Percentiles rank a stretch among this genome's conserved stretches.
phyloP scores from a whole-genome alignment of 306 rosid genomes.

The Ormosia emarginata region DNA sequence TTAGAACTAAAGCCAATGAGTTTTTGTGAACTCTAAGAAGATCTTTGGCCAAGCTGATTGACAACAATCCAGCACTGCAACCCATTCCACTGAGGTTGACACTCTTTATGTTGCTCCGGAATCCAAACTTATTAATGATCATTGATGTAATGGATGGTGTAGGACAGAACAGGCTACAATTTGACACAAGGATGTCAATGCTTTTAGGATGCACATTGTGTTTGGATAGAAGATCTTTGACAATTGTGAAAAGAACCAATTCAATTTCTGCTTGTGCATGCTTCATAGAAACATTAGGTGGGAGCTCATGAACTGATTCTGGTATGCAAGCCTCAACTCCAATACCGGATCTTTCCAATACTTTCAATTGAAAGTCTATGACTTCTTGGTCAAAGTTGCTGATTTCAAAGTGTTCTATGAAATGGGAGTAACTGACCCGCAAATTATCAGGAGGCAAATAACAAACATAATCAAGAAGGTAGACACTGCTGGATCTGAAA shows the following conservation, averaged over 20 bases:
- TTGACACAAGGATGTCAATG: conserved; percentile 72
- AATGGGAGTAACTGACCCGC: conserved; percentile 30
- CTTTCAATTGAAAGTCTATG: conserved; percentile 41
- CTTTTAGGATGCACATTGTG: conserved; percentile 50
- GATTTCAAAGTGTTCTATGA: conserved; percentile 36
- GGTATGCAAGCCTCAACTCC: conserved; percentile 63
- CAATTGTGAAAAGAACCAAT: conserved; percentile 50
- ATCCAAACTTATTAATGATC: conserved; percentile 59
- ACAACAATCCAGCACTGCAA: conserved; percentile 69
- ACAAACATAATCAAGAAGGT: conserved; percentile 62
- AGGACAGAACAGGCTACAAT: conserved; percentile 73
- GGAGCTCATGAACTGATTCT: conserved; percentile 45
- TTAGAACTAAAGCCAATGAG: conserved; percentile 58
- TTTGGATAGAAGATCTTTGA: conserved; percentile 47
- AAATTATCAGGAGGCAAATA: conserved; percentile 52
- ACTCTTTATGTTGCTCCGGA: conserved; percentile 60
- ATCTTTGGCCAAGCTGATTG: conserved; percentile 59
- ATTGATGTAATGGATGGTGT: conserved; percentile 69
- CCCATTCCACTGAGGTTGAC: conserved; percentile 71
- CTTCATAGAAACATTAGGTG: conserved; percentile 23
- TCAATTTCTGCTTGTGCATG: conserved; percentile 36
- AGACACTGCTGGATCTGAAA: conserved; percentile 31
- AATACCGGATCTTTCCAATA: conserved; percentile 58
- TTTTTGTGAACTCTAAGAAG: conserved; percentile 55
- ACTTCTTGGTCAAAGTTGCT: conserved; percentile 20